These are phyloP conservation scores for Camptophora hylomeconis DNA, from an alignment of 2,329 filamentous ascomycete species.

Conservation along the genomic window DNA sequence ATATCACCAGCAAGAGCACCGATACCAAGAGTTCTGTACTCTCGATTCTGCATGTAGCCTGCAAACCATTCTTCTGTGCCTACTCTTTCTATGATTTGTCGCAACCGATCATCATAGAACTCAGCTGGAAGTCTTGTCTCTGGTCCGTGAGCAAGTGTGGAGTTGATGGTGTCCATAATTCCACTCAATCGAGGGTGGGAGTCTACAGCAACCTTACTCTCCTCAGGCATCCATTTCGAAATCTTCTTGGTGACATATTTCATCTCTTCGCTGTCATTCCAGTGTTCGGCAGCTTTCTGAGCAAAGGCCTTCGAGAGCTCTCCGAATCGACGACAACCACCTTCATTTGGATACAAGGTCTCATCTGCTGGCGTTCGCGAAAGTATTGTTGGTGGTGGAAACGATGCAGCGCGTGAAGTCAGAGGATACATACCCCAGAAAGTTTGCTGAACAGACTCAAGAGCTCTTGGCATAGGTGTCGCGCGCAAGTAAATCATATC, in stretches of 20 bases:
- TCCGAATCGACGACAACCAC: slow-evolving; percentile 59
- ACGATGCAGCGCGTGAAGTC: slow-evolving; percentile 34
- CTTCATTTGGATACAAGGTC: slow-evolving; percentile 68
- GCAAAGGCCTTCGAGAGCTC: slow-evolving; percentile 59
- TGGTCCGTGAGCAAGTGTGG: slow-evolving; percentile 71
- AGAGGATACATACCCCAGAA: slow-evolving; percentile 63
- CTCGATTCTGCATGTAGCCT: slow-evolving; percentile 69
- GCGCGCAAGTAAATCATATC: slow-evolving; percentile 60
- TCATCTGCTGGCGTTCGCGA: slow-evolving; percentile 55
- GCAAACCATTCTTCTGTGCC: slow-evolving; percentile 85
- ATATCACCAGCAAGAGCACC: slow-evolving; percentile 75
- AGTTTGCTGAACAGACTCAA: slow-evolving; percentile 65
- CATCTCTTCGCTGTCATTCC: slow-evolving; percentile 72
- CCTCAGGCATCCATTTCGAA: slow-evolving; percentile 73
- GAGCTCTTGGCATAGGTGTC: slow-evolving; percentile 60
- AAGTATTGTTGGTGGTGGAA: slow-evolving; percentile 53
- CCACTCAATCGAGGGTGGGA: slow-evolving; percentile 72
- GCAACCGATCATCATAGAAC: slow-evolving; percentile 70
- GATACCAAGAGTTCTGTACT: slow-evolving; percentile 84
- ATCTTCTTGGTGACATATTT: slow-evolving; percentile 64
- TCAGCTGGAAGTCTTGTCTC: slow-evolving; percentile 65
- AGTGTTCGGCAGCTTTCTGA: slow-evolving; percentile 55
- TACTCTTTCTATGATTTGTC: slow-evolving; percentile 57
- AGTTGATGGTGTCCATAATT: slow-evolving; percentile 89
- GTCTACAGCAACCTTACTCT: slow-evolving; percentile 63